Percentiles rank a stretch among this genome's conserved stretches.
phyloP scores from a whole-genome alignment of 257 asterid genomes.

The Solanum chiquidenum region DNA sequence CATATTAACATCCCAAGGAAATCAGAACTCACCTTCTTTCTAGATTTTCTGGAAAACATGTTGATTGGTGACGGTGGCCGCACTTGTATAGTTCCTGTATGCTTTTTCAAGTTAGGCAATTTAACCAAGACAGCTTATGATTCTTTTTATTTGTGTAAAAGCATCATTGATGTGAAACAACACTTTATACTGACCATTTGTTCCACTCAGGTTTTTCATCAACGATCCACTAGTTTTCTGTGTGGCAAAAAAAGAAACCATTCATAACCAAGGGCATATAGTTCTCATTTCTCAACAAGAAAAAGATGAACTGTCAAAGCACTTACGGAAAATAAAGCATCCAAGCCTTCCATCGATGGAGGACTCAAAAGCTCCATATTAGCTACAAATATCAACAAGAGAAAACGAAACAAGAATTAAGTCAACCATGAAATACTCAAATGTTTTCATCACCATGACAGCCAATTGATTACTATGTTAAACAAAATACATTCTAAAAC shows the following conservation, averaged over 20 bases:
- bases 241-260: conserved; percentile 1
- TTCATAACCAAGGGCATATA: neutral
- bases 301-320: neutral
- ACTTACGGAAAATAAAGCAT: conserved; percentile 52
- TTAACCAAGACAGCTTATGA: neutral
- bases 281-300: neutral
- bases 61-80: conserved; percentile 24
- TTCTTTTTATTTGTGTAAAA: neutral
- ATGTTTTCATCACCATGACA: neutral
- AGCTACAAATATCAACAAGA: conserved; percentile 25
- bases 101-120: neutral
- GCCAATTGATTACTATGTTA: neutral
- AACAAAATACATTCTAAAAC: neutral
- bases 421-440: neutral
- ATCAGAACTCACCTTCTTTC: conserved; percentile 36
- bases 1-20: neutral
- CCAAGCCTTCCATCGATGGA: conserved; percentile 78
- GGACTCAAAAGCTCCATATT: conserved; percentile 38
- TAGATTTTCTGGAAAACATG: conserved; percentile 41
- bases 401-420: neutral
- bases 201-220: conserved; percentile 5
- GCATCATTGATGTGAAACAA: neutral
- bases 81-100: conserved; percentile 37
- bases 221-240: neutral
- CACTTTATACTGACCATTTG: conserved; percentile 4